phyloP scores from a whole-genome alignment of 2,329 filamentous ascomycete genomes.

The Celoporthe dispersa region DNA sequence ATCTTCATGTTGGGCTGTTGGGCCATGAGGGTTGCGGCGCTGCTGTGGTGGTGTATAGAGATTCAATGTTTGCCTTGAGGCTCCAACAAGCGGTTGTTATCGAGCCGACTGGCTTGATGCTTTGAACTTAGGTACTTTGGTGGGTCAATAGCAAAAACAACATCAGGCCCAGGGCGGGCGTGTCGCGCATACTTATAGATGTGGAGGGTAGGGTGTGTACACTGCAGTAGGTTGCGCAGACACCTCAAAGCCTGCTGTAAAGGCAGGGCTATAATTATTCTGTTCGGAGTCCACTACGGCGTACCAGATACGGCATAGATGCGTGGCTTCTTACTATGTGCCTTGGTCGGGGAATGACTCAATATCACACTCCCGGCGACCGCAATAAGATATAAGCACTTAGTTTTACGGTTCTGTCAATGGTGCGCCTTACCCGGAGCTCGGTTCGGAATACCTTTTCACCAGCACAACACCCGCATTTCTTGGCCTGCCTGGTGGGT shows the following conservation, averaged over 20 bases:
- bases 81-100: background rate
- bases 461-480: background rate
- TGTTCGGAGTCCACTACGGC: background rate
- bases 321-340: background rate
- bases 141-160: background rate
- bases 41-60: background rate
- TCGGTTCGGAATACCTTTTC: background rate
- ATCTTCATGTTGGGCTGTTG: background rate
- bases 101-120: background rate
- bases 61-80: slow-evolving; percentile 3
- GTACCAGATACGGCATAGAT: background rate
- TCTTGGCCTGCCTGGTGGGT: background rate
- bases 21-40: background rate
- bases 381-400: background rate
- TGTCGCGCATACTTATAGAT: slow-evolving; percentile 24
- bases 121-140: background rate
- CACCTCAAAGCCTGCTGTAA: background rate
- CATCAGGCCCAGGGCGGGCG: background rate
- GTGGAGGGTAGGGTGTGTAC: background rate
- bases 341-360: background rate
- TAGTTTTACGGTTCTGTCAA: no score
- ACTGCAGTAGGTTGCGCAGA: background rate
- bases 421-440: no score
- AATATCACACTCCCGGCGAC: background rate
- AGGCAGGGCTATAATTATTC: background rate